Evolutionary conservation across 208 protist genomes (phyloP), one percentile per base, ranked within the genome.

Genomic region (Acanthamoeba sp.): DNA sequence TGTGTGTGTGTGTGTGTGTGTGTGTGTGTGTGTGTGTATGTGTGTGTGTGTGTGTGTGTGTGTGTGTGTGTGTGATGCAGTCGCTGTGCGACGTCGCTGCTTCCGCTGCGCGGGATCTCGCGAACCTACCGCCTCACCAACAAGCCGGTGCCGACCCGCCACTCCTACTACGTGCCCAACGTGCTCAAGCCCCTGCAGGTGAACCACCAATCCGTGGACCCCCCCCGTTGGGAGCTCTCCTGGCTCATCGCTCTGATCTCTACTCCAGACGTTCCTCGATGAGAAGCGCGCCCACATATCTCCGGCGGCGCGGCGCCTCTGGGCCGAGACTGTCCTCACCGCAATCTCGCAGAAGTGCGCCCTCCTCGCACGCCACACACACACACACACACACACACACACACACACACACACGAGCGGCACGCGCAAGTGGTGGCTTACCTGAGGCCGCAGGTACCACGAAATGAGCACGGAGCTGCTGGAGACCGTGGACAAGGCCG

Each of bases 121-220:
- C 88, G 64, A 18, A 93, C 88, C 6, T 93, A 93, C 40, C 57
- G 88, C 2, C 32, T 93, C 7, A 93, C 88, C 59, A 93, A 93
- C 88, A 93, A 93, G 64, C 88, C 88, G 3, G 88, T 78, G 32
- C 88, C 88, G 16, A 80, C 88, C 2, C 55, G 64, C 55, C 88
- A 93, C 32, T 93, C 88, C 62, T 93, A 93, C 66, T 93, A 93
- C 48, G 88, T 93, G 14, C 64, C 88, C 29, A 93, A 93, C 59
- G 64, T 93, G n/a, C 40, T 80, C 9, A 71, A 78, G 55, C 88
- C 88, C 1, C 88, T 93, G 1, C 84, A 90, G 84, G 84, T 87
- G 2, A 29, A 6, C 40, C 3, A 48, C 42, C n/a, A n/a, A n/a
- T n/a, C n/a, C n/a, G n/a, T n/a, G n/a, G n/a, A n/a, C n/a, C n/a